These are phyloP conservation scores for Verruconis gallopava DNA, from an alignment of 2,329 filamentous ascomycete species.

Conservation along the genomic window DNA sequence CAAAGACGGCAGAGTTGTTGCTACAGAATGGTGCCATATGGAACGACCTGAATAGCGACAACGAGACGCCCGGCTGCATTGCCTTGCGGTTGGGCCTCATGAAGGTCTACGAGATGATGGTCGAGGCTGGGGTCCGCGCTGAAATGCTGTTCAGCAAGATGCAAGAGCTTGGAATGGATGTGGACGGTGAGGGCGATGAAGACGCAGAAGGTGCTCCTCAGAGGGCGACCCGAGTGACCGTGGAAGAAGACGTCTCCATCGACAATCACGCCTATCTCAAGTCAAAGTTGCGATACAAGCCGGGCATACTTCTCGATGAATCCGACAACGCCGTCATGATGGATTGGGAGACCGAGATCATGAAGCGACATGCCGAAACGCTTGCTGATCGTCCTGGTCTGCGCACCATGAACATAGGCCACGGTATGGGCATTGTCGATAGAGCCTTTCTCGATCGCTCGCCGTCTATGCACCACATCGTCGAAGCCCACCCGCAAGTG, in stretches of 20 bases:
- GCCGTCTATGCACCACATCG: slow-evolving; percentile 34
- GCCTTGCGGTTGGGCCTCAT: slow-evolving; percentile 55
- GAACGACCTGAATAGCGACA: slow-evolving; percentile 80
- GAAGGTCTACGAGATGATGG: slow-evolving; percentile 66
- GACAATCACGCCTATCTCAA: slow-evolving; percentile 34
- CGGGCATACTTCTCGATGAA: slow-evolving; percentile 32
- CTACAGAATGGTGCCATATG: slow-evolving; percentile 86
- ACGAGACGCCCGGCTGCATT: slow-evolving; percentile 86
- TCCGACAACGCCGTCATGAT: slow-evolving; percentile 41
- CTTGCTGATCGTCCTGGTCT: slow-evolving; percentile 27
- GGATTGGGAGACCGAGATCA: slow-evolving; percentile 38
- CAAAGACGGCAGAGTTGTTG: slow-evolving; percentile 58
- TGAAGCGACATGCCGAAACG: slow-evolving; percentile 32
- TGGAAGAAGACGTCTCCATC: slow-evolving; percentile 18
- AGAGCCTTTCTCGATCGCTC: slow-evolving; percentile 31
- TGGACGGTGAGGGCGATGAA: slow-evolving; percentile 25
- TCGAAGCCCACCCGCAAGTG: slow-evolving; percentile 38
- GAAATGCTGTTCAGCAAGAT: slow-evolving; percentile 75
- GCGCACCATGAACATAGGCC: slow-evolving; percentile 36
- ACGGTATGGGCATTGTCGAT: slow-evolving; percentile 40
- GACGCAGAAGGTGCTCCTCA: slow-evolving; percentile 13
- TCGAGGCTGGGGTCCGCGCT: slow-evolving; percentile 80
- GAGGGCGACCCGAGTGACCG: slow-evolving; percentile 16
- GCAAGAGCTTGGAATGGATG: slow-evolving; percentile 48
- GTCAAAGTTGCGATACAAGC: slow-evolving; percentile 34